Conservation (phyloP, 805 yeast genomes). For the Kodamaea jinghongensis region DNA sequence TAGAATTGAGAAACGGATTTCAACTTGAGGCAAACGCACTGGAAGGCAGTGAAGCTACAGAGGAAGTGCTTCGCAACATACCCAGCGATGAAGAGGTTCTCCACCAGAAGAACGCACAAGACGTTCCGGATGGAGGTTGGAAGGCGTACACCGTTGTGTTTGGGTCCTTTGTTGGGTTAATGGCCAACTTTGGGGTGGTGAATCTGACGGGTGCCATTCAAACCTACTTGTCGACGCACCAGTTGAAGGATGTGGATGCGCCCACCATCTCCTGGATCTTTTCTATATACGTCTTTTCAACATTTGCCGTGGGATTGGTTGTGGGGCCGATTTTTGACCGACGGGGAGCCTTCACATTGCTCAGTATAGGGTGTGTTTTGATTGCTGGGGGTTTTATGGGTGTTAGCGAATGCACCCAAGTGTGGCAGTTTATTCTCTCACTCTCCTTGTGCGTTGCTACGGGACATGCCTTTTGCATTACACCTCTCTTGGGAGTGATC, state of each 20-base stretch:
- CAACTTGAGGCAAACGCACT: too few species aligned
- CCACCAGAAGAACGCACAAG: too few species aligned
- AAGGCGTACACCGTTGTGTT: conserved; percentile 22
- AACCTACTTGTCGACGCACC: conserved; percentile 36
- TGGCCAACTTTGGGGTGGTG: conserved; percentile 27
- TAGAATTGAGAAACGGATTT: too few species aligned
- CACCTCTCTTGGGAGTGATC: conserved; percentile 22
- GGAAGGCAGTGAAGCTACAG: too few species aligned
- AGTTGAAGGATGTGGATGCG: conserved; percentile 26
- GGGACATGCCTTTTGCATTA: conserved; percentile 21
- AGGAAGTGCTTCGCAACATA: too few species aligned
- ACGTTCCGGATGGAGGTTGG: conserved; percentile 23
- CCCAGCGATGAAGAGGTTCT: too few species aligned
- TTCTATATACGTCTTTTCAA: conserved; percentile 32
- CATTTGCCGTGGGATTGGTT: conserved; percentile 24
- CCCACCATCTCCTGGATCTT: conserved; percentile 40
- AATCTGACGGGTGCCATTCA: conserved; percentile 41
- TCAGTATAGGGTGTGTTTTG: conserved; percentile 14
- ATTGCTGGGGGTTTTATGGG: conserved; percentile 20
- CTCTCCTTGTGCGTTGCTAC: conserved; percentile 20
- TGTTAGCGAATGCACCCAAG: conserved; percentile 14
- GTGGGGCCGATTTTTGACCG: conserved; percentile 23
- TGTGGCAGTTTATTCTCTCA: conserved; percentile 21
- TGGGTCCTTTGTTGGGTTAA: conserved; percentile 47
- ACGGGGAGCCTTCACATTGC: conserved; percentile 16